A percentile compares a stretch with the other conserved stretches of the same genome.
Evolutionary conservation across 106 monocot species (phyloP).

Genomic region (Dendrobium officinale): DNA sequence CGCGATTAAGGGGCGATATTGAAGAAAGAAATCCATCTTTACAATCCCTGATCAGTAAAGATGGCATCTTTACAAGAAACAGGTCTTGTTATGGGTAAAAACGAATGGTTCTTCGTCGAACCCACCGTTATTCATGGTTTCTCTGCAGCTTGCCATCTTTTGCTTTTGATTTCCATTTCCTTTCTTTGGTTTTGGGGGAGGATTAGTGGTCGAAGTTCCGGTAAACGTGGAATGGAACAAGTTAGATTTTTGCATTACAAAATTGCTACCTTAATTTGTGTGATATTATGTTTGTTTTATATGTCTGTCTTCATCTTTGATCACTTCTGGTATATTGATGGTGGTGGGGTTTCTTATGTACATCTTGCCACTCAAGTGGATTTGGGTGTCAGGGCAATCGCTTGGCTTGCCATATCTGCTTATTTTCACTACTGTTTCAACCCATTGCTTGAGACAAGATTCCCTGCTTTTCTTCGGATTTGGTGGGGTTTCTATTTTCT

Average conservation of each 20-base stretch:
- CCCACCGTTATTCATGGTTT: slow-evolving; percentile 38
- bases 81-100: background rate
- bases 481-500: slow-evolving; percentile 69
- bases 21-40: slow-evolving; percentile 1
- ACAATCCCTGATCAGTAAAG: background rate
- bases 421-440: slow-evolving; percentile 33
- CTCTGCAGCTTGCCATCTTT: slow-evolving; percentile 43
- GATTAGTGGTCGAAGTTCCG: slow-evolving; percentile 5
- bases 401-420: slow-evolving; percentile 34
- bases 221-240: background rate
- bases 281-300: slow-evolving; percentile 28
- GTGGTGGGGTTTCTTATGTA: slow-evolving; percentile 19
- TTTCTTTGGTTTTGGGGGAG: slow-evolving; percentile 22
- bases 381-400: slow-evolving; percentile 34
- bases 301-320: slow-evolving; percentile 27
- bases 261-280: slow-evolving; percentile 18
- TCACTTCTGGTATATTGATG: slow-evolving; percentile 20
- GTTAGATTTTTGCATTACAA: slow-evolving; percentile 28
- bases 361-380: slow-evolving; percentile 27
- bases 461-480: slow-evolving; percentile 45
- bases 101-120: slow-evolving; percentile 13
- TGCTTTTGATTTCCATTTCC: slow-evolving; percentile 31
- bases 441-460: slow-evolving; percentile 23
- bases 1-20: background rate
- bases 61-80: background rate